These are phyloP conservation scores for Ustilago crameri DNA, from an alignment of 1,284 basidiomycete genomes.

Conservation along the genomic window DNA sequence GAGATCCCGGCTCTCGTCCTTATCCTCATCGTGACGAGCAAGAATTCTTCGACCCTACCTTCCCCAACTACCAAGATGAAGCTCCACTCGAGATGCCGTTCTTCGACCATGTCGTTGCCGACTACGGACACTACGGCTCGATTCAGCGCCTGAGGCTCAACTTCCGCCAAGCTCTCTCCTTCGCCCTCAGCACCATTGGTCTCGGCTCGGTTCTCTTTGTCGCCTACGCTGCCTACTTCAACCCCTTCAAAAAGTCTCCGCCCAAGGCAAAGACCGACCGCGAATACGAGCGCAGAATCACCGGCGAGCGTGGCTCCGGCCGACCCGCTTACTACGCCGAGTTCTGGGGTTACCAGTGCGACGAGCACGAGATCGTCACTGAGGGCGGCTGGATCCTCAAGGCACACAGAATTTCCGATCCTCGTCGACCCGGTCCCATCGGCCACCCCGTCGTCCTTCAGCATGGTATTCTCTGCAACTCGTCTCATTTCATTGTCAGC, in stretches of 20 bases:
- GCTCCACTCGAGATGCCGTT: conserved; percentile 61
- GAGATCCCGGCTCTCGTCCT: conserved; percentile 15
- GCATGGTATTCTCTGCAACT: conserved; percentile 67
- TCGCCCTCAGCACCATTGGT: conserved; percentile 42
- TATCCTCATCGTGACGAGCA: conserved; percentile 30
- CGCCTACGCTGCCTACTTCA: conserved; percentile 60
- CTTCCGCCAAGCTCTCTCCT: conserved; percentile 60
- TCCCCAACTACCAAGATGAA: conserved; percentile 49
- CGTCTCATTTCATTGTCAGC: conserved; percentile 62
- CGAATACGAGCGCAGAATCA: conserved; percentile 67
- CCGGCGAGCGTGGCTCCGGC: conserved; percentile 63
- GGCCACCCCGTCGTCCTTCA: conserved; percentile 67
- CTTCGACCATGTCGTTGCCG: conserved; percentile 64
- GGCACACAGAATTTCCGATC: conserved; percentile 66
- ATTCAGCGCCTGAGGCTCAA: conserved; percentile 54
- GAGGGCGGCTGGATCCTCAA: conserved; percentile 67
- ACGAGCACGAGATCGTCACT: conserved; percentile 66
- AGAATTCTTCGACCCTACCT: conserved; percentile 58
- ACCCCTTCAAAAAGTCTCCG: conserved; percentile 61
- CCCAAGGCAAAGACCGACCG: conserved; percentile 59
- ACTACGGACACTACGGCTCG: conserved; percentile 59
- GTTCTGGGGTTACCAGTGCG: conserved; percentile 69
- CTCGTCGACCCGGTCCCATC: conserved; percentile 56
- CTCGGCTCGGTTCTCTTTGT: conserved; percentile 50
- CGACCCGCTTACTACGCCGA: conserved; percentile 65